Evolutionary conservation across 148 eudicot species (phyloP), one percentile per base, ranked within the genome.

Genomic region (Suaeda aralocaspica): DNA sequence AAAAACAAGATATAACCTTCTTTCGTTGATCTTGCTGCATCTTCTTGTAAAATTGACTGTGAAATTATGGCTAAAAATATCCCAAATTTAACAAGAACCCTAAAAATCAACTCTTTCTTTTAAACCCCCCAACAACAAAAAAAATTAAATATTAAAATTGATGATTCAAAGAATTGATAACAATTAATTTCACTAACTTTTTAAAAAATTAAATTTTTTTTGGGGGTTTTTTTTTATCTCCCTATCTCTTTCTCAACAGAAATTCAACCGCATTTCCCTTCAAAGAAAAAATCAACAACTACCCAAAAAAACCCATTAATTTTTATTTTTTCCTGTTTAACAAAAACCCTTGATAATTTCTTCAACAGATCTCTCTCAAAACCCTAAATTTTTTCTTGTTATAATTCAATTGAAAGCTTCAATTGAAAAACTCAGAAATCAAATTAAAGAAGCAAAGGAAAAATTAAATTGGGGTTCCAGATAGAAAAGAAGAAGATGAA

Each of bases 11-110:
- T 33, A 6, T n/a, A 50, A 89, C 95, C 95, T 87, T 85, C 61
- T 75, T 85, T 21, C 89, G 80, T 76, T 81, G 91, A 84, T 85
- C 91, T 77, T 78, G 95, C 84, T 81, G 89, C 89, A 85, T 85
- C 72, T 66, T 73, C 22, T 45, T 26, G 24, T 52, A 28, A 9
- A 73, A 34, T 28, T 15, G 12, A 59, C n/a, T n/a, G n/a, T n/a
- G n/a, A n/a, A n/a, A n/a, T n/a, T n/a, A n/a, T n/a, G n/a, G n/a
- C 19, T n/a, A 44, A 61, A 45, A 24, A 1, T 12, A 44, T 26
- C 13, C 44, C 33, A 31, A 71, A 66, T 66, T 22, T 26, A 55
- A 59, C 71, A 62, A 73, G 39, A 69, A 25, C 69, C 66, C 72
- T 44, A 42, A 70, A n/a, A 57, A 44, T 51, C 10, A 42, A 26